Percentiles rank a stretch among this genome's conserved stretches.
Evolutionary conservation across 768 basidiomycete species (phyloP).

Genomic region (Solioccasus polychromus): DNA sequence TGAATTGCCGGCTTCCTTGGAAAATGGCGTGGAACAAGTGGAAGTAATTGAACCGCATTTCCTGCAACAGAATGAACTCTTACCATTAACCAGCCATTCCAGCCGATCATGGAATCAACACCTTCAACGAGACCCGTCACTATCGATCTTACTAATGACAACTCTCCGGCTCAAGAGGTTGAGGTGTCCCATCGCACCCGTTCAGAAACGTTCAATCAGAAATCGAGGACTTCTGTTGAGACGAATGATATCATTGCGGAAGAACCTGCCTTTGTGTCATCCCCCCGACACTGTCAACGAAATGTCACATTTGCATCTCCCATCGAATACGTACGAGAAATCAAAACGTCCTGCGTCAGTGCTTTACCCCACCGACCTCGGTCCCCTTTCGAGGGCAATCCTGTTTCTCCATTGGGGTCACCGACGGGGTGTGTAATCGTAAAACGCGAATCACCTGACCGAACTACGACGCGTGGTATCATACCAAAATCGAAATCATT

Average conservation of each 20-base stretch:
- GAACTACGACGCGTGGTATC: conserved; percentile 1
- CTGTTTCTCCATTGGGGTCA: neutral
- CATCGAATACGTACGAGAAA: conserved; percentile 12
- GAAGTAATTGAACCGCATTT: conserved; percentile 10
- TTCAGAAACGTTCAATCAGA: neutral
- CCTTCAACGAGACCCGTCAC: conserved; percentile 28
- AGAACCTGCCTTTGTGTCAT: neutral
- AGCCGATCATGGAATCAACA: conserved; percentile 8
- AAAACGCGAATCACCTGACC: conserved; percentile 2
- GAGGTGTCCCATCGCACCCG: neutral
- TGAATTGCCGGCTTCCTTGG: conserved; percentile 3
- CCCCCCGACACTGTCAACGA: conserved; percentile 13
- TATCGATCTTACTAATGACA: conserved; percentile 45
- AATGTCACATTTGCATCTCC: conserved; percentile 33
- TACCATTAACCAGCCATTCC: conserved; percentile 11
- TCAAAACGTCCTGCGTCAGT: no score
- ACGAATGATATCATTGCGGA: neutral
- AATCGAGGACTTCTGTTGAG: neutral
- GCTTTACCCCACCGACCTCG: no score
- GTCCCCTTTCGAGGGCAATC: conserved; percentile 14
- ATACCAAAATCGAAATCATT: conserved; percentile 4
- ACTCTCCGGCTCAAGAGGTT: conserved; percentile 18
- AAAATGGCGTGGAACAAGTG: conserved; percentile 1
- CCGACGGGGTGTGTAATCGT: neutral
- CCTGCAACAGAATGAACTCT: neutral